These are phyloP conservation scores for Epichloe sp. DNA, from an alignment of 2,329 filamentous ascomycete genomes.

Conservation along the genomic window DNA sequence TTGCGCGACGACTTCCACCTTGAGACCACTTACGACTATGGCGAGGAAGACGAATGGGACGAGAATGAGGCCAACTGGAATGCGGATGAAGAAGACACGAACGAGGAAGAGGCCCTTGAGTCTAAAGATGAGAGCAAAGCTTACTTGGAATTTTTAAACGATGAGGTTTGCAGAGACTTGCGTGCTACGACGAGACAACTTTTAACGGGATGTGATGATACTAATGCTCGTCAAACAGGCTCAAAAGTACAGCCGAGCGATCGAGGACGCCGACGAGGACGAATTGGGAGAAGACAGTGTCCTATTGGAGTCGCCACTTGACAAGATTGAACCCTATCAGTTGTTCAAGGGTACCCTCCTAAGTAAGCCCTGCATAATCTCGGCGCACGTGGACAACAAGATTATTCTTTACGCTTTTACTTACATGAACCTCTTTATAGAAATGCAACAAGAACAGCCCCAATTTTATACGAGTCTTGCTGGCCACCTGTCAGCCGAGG, in stretches of 20 bases:
- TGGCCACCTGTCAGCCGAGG: slow-evolving; percentile 63
- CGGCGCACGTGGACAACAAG: background rate
- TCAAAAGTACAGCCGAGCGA: slow-evolving; percentile 65
- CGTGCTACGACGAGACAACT: background rate
- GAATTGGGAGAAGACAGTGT: slow-evolving; percentile 89
- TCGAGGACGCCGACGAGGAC: slow-evolving; percentile 62
- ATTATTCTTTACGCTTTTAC: background rate
- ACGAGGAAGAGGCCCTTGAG: slow-evolving; percentile 51
- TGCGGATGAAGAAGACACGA: slow-evolving; percentile 58
- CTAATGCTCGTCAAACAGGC: slow-evolving; percentile 35
- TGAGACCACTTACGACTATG: slow-evolving; percentile 49
- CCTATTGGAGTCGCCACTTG: slow-evolving; percentile 82
- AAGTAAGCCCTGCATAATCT: slow-evolving; percentile 44
- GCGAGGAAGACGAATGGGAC: slow-evolving; percentile 68
- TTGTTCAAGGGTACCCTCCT: slow-evolving; percentile 73
- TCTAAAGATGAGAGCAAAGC: slow-evolving; percentile 82
- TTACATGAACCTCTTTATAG: slow-evolving; percentile 28
- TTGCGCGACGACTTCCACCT: slow-evolving; percentile 76
- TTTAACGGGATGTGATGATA: background rate
- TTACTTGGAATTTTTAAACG: slow-evolving; percentile 90
- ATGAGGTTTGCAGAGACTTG: slow-evolving; percentile 50
- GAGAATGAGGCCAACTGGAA: slow-evolving; percentile 76
- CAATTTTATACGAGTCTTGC: slow-evolving; percentile 76
- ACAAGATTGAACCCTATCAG: slow-evolving; percentile 89
- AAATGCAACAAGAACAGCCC: slow-evolving; percentile 80